Evolutionary conservation across 805 yeast genomes (phyloP).

Genomic region (Candida incommunis): DNA sequence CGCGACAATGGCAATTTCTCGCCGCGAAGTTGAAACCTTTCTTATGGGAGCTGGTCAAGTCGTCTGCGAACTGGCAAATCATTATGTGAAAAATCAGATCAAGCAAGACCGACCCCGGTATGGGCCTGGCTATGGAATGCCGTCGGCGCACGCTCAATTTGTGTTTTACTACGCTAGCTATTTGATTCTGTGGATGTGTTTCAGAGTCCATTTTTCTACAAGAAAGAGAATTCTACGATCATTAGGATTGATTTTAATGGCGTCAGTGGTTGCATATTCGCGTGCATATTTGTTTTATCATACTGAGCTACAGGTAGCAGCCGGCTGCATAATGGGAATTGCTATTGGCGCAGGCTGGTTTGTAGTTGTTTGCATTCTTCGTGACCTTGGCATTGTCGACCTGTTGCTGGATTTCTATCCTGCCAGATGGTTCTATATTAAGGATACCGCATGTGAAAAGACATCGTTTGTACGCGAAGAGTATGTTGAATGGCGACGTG

Average conservation of each 20-base stretch:
- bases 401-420: slow-evolving; percentile 50
- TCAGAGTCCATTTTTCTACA: slow-evolving; percentile 9
- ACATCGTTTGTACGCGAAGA: slow-evolving; percentile 18
- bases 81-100: slow-evolving; percentile 45
- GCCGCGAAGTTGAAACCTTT: slow-evolving; percentile 78
- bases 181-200: slow-evolving; percentile 19
- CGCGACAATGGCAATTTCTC: slow-evolving; percentile 66
- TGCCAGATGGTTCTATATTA: slow-evolving; percentile 26
- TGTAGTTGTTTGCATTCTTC: slow-evolving; percentile 32
- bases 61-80: slow-evolving; percentile 57
- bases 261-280: slow-evolving; percentile 43
- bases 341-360: slow-evolving; percentile 47
- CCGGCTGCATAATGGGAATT: slow-evolving; percentile 56
- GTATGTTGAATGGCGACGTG: slow-evolving; percentile 18
- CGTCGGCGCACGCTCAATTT: slow-evolving; percentile 92
- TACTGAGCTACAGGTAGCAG: slow-evolving; percentile 52
- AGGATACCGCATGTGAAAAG: slow-evolving; percentile 23
- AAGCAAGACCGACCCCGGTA: slow-evolving; percentile 59
- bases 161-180: slow-evolving; percentile 61
- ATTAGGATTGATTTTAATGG: slow-evolving; percentile 11
- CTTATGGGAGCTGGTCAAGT: slow-evolving; percentile 79
- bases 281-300: slow-evolving; percentile 74
- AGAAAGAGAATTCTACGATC: slow-evolving; percentile 10
- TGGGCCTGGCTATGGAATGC: slow-evolving; percentile 76
- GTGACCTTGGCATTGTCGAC: slow-evolving; percentile 56